Base-by-base conservation (phyloP, 306 rosid species). In the Gynostemma pentaphyllum region DNA sequence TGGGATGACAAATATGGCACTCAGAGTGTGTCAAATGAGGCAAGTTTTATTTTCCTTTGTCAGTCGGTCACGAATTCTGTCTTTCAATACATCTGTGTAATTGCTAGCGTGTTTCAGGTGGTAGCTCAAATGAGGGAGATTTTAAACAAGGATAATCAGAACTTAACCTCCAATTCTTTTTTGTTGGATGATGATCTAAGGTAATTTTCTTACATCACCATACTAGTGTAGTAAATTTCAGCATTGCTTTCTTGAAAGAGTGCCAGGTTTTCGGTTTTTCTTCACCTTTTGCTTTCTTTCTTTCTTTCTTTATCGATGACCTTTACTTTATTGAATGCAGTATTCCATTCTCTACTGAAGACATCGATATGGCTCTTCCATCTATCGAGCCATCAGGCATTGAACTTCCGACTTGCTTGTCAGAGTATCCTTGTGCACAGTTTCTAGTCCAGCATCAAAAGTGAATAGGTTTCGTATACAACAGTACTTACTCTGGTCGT, bases 1-100 rank as follows among this genome's bases (percentile, higher is more conserved):
- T 92, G 99, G 96, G 99, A 92, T 84, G 99, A 92, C 89, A 92
- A 92, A 78, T 86, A 92, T 44, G 95, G 97, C 77, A 88, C 99
- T 49, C 99, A 84, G 78, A 92, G 97, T 50, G 99, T 92, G 49
- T 92, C 99, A 69, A 92, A 86, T 29, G 97, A 92, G 99, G 97
- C 82, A 88, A 68, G 99, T 79, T 66, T 42, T 76, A 64, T 61
- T 46, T 71, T 21, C 45, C 36, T 68, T 85, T n/a, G 29, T 24
- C 39, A 44, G 29, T 62, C 22, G 14, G 53, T 70, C 56, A 14
- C 60, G 23, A 52, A 41, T 44, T 52, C 27, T 7, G 24, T 53
- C 37, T 52, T 30, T 10, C 13, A 51, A 13, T 9, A 11, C 0
- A 64, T 30, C 45, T 5, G 6, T 16, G 42, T 64, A 47, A 44